A percentile compares a stretch with the other conserved stretches of the same genome.
Evolutionary conservation across 768 basidiomycete species (phyloP).

Genomic region (Leccinum ochraceum): DNA sequence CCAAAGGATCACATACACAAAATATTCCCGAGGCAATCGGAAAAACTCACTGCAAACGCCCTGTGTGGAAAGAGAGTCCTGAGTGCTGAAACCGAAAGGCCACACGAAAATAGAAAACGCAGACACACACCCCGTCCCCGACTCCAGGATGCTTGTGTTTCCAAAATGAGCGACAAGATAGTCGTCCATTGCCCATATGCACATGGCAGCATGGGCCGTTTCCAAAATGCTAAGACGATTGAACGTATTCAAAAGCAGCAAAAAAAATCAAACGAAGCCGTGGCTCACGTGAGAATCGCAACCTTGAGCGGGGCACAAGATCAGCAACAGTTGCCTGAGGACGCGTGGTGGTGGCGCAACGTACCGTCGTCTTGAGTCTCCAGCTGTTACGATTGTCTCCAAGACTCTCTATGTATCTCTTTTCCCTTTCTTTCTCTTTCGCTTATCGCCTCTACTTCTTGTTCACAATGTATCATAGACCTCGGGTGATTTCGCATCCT

Average conservation of each 20-base stretch:
- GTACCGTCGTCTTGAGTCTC: constrained; percentile 25
- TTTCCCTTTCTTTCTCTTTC: too few relatives aligned
- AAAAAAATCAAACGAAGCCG: neutral
- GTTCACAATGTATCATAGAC: too few relatives aligned
- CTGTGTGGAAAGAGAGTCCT: neutral
- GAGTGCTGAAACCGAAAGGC: constrained; percentile 42
- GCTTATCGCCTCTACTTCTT: too few relatives aligned
- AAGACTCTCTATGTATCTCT: too few relatives aligned
- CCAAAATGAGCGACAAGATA: constrained; percentile 25
- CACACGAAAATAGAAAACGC: neutral
- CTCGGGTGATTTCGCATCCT: too few relatives aligned
- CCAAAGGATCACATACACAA: neutral
- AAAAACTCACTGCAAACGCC: neutral
- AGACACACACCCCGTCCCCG: constrained; percentile 24
- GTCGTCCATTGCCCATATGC: constrained; percentile 24
- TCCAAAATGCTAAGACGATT: constrained; percentile 19
- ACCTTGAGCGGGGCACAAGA: constrained; percentile 16
- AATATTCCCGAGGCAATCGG: neutral
- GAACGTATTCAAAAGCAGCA: neutral
- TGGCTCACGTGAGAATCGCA: constrained; percentile 18
- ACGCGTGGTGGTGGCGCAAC: constrained; percentile 1
- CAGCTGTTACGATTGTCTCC: too few relatives aligned
- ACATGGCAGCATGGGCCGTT: constrained; percentile 22
- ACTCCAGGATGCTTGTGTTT: constrained; percentile 5
- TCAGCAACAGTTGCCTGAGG: neutral